Base-by-base conservation (phyloP, 352 stramenopile genomes). In the Globisporangium paroecandrum region DNA sequence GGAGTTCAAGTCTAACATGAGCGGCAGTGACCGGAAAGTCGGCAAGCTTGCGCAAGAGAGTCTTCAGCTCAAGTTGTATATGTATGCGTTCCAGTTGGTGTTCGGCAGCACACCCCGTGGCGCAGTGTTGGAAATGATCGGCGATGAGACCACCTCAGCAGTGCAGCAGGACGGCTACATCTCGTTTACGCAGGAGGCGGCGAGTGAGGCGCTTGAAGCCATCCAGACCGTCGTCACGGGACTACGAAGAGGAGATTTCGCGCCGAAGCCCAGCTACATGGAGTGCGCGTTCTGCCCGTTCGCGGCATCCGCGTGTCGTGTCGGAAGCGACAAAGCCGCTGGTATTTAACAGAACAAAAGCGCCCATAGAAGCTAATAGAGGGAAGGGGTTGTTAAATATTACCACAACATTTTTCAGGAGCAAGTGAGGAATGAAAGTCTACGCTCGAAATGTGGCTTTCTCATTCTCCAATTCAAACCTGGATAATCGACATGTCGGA, bases 1-100 rank as follows among this genome's bases (percentile, higher is more conserved):
- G 59, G 87, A 95, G 71, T 95, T 93, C 74, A 95, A 95, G 69
- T 89, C 87, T 12, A 94, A 93, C 57, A 78, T 92, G 62, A 77
- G 79, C 54, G 76, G 76, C 7, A 68, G 74, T 18, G 54, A 64
- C 3, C 81, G 87, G 5, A 81, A 93, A 20, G 75, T 91, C 66
- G 67, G 71, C 27, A 80, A 76, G 53, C 65, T 89, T 1, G 83
- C 85, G 12, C 64, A 73, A 22, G 73, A 90, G n/a, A 95, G 86
- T 61, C 72, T 94, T 2, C 87, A 95, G 73, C 78, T 95, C 18
- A 82, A 94, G 73, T 68, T 93, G 58, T 95, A 95, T 69, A 78
- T 93, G 83, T 85, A 89, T 57, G 87, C 87, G 22, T 94, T 84
- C 60, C 72, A 77, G 41, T 69, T 76, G n/a, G 68, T 91, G 6